These are phyloP conservation scores for Heterobasidion occidentale DNA, from an alignment of 1,284 basidiomycete species.

Conservation along the genomic window DNA sequence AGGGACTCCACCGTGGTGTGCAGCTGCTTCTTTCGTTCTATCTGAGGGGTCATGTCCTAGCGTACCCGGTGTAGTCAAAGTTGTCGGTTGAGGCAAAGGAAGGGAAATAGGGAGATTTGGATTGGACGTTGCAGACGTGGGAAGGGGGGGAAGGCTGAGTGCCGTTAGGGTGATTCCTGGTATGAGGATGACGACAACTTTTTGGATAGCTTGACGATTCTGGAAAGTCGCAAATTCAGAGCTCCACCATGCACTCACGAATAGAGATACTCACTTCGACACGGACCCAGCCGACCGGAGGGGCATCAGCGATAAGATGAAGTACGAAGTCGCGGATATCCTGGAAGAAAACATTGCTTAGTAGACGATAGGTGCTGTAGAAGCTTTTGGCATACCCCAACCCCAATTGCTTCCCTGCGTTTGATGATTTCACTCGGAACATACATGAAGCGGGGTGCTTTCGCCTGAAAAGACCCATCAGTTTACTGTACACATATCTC, in stretches of 20 bases:
- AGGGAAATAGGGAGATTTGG: constrained; percentile 61
- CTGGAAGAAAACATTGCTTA: constrained; percentile 28
- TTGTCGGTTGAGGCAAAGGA: constrained; percentile 34
- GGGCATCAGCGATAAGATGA: constrained; percentile 75
- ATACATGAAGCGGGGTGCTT: constrained; percentile 75
- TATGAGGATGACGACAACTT: constrained; percentile 71
- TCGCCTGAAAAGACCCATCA: constrained; percentile 30
- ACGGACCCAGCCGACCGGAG: constrained; percentile 76
- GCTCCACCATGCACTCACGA: background rate
- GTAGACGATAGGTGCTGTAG: background rate
- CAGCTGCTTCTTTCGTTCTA: constrained; percentile 18
- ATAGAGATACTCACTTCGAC: constrained; percentile 35
- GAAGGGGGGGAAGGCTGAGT: constrained; percentile 60
- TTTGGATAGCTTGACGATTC: constrained; percentile 68
- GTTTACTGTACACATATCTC: constrained; percentile 1
- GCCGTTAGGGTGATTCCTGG: constrained; percentile 73
- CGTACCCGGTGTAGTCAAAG: constrained; percentile 5
- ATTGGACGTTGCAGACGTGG: constrained; percentile 55
- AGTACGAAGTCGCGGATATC: constrained; percentile 81
- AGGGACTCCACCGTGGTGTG: constrained; percentile 38
- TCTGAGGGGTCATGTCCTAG: background rate
- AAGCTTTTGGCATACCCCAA: constrained; percentile 49
- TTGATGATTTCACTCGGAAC: constrained; percentile 65
- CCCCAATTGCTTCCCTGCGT: constrained; percentile 63
- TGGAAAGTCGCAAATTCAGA: constrained; percentile 18